Base-by-base conservation (phyloP, 768 basidiomycete genomes). In the Dentipellis fragilis region DNA sequence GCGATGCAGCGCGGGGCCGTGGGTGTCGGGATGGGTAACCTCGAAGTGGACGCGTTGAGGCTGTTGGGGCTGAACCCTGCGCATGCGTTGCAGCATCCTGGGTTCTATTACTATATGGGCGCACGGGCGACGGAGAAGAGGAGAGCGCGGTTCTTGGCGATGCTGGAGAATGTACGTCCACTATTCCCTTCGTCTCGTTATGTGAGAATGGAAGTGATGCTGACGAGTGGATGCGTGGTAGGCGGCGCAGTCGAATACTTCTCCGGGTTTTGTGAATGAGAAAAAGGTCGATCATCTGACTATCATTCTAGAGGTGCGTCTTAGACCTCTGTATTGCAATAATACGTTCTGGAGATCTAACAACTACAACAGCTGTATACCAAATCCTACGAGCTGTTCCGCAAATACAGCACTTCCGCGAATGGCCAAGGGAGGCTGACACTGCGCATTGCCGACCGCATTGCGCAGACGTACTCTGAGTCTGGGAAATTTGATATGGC, bases 281-380 rank as follows among this genome's bases (percentile, higher is more conserved):
- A 88, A 84, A 67, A 97, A 93, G 65, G 88, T 94, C 7, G 92
- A 95, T 57, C 94, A 99, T 66, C 67, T 87, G 17, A 79, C 80
- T 1, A 73, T 94, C 38, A 81, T 90, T 42, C 72, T 95, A 34
- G 95, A 99, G 79, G 93, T 88, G 54, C 49, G 71, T 60, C 10
- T 6, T 35, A 10, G n/a, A 48, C 17, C 39, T 38, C 22, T n/a
- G n/a, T n/a, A n/a, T n/a, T n/a, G n/a, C n/a, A n/a, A n/a, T n/a
- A n/a, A n/a, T n/a, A n/a, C n/a, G n/a, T n/a, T n/a, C n/a, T n/a
- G n/a, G n/a, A n/a, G n/a, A n/a, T n/a, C n/a, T n/a, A n/a, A n/a
- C n/a, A n/a, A n/a, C n/a, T n/a, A n/a, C n/a, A n/a, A n/a, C 54
- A 94, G 91, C 77, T 99, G 1, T 94, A 93, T 66, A 96, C 92